These are phyloP conservation scores for Nicotiana paniculata DNA, from an alignment of 257 asterid genomes.

Conservation along the genomic window DNA sequence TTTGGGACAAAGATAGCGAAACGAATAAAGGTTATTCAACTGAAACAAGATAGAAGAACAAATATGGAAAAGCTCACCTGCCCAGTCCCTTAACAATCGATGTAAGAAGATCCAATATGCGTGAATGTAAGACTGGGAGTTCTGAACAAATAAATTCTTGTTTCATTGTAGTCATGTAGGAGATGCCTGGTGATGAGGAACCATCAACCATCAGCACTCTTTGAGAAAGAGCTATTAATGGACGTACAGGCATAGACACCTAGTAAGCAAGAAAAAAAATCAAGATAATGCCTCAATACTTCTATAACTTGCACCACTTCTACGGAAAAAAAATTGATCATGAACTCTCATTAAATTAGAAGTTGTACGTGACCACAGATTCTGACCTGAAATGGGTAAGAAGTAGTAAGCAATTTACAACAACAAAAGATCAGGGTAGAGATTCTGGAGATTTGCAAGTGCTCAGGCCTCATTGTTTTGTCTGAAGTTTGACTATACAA, in stretches of 20 bases:
- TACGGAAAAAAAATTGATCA: background rate
- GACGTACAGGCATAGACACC: constrained; percentile 70
- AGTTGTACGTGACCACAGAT: constrained; percentile 9
- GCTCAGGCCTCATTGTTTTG: constrained; percentile 59
- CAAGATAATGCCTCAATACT: background rate
- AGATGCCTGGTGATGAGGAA: constrained; percentile 35
- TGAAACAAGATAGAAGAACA: background rate
- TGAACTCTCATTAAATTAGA: background rate
- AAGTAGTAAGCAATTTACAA: constrained; percentile 55
- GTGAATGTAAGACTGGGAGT: constrained; percentile 61
- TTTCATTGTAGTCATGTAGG: constrained; percentile 50
- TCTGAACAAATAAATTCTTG: constrained; percentile 69
- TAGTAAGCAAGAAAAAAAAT: constrained; percentile 16
- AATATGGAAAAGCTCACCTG: constrained; percentile 35
- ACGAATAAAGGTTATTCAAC: background rate
- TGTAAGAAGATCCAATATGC: constrained; percentile 61
- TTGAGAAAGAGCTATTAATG: constrained; percentile 50
- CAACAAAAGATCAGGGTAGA: constrained; percentile 68
- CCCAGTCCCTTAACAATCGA: constrained; percentile 58
- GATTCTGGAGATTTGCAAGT: constrained; percentile 56
- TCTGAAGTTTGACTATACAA: constrained; percentile 32
- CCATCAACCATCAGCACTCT: constrained; percentile 87
- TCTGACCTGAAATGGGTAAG: constrained; percentile 73
- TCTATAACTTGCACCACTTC: background rate
- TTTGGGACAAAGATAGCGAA: background rate